These are phyloP conservation scores for Didymella pomorum DNA, from an alignment of 2,329 filamentous ascomycete species.

Conservation along the genomic window DNA sequence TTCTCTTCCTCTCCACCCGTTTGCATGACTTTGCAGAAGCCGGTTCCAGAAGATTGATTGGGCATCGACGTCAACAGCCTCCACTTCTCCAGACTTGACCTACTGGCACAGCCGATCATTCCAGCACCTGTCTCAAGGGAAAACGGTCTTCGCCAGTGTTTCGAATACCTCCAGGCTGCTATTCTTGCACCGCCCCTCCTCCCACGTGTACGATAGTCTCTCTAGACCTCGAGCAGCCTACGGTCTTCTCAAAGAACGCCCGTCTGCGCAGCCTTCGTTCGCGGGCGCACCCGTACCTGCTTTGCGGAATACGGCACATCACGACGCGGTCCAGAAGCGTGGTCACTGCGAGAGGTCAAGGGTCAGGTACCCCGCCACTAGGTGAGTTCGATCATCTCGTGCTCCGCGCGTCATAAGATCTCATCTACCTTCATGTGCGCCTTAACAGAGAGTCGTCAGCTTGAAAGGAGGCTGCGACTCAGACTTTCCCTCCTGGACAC, in stretches of 20 bases:
- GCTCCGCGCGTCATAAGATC: slow-evolving; percentile 36
- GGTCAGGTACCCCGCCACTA: slow-evolving; percentile 38
- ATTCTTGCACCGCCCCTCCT: slow-evolving; percentile 24
- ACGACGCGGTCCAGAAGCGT: slow-evolving; percentile 25
- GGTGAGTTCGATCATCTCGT: slow-evolving; percentile 32
- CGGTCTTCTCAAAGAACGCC: neutral
- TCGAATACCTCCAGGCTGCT: slow-evolving; percentile 22
- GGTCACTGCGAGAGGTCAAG: slow-evolving; percentile 29
- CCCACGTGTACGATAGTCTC: slow-evolving; percentile 16
- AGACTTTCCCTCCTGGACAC: slow-evolving; percentile 30
- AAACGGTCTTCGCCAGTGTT: slow-evolving; percentile 30
- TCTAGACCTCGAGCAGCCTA: neutral
- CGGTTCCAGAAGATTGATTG: slow-evolving; percentile 23
- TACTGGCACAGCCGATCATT: slow-evolving; percentile 24
- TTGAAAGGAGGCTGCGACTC: slow-evolving; percentile 24
- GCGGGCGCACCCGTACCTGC: slow-evolving; percentile 3
- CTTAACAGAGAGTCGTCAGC: slow-evolving; percentile 24
- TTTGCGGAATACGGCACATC: slow-evolving; percentile 25
- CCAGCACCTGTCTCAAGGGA: slow-evolving; percentile 34
- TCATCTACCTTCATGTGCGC: slow-evolving; percentile 31
- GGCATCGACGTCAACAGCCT: slow-evolving; percentile 26
- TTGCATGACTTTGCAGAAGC: slow-evolving; percentile 29
- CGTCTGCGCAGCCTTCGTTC: neutral
- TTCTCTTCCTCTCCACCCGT: slow-evolving; percentile 18
- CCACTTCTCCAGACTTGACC: slow-evolving; percentile 24